phyloP scores from a whole-genome alignment of 2,329 filamentous ascomycete species.

The Massarina eburnea region DNA sequence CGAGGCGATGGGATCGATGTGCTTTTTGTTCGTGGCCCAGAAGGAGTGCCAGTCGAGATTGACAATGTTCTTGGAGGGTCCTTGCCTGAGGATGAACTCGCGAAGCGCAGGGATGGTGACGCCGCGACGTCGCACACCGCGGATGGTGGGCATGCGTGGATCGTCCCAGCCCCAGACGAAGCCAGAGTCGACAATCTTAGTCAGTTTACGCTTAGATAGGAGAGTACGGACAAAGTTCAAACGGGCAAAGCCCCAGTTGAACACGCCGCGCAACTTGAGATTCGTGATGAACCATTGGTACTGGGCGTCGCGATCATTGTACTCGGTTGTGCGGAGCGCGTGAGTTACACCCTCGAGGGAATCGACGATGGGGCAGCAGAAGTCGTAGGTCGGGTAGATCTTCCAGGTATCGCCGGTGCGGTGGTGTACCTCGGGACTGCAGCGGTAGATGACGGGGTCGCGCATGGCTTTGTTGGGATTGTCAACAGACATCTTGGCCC shows the following conservation, averaged over 20 bases:
- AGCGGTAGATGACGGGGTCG: slow-evolving; percentile 96
- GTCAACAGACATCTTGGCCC: slow-evolving; percentile 89
- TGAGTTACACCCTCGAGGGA: slow-evolving; percentile 81
- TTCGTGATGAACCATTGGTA: slow-evolving; percentile 84
- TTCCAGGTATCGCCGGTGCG: slow-evolving; percentile 80
- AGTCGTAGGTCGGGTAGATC: slow-evolving; percentile 86
- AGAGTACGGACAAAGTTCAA: slow-evolving; percentile 84
- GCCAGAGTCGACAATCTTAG: slow-evolving; percentile 76
- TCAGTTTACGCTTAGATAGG: slow-evolving; percentile 83
- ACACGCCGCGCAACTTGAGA: slow-evolving; percentile 71
- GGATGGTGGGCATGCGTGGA: slow-evolving; percentile 81
- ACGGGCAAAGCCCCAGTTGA: slow-evolving; percentile 83
- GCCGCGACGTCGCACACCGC: slow-evolving; percentile 75
- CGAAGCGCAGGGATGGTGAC: slow-evolving; percentile 78
- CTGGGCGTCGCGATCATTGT: slow-evolving; percentile 82
- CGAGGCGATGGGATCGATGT: slow-evolving; percentile 52
- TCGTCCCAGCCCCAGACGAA: slow-evolving; percentile 85
- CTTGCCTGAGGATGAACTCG: slow-evolving; percentile 83
- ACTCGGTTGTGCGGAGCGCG: slow-evolving; percentile 81
- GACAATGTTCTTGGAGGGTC: slow-evolving; percentile 80
- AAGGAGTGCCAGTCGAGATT: slow-evolving; percentile 77
- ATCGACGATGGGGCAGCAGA: slow-evolving; percentile 81
- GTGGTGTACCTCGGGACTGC: slow-evolving; percentile 74
- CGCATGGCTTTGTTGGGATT: slow-evolving; percentile 94
- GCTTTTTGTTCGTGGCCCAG: slow-evolving; percentile 58